Evolutionary conservation across 2,329 filamentous ascomycete species (phyloP).

Genomic region (Fonsecaea monophora): DNA sequence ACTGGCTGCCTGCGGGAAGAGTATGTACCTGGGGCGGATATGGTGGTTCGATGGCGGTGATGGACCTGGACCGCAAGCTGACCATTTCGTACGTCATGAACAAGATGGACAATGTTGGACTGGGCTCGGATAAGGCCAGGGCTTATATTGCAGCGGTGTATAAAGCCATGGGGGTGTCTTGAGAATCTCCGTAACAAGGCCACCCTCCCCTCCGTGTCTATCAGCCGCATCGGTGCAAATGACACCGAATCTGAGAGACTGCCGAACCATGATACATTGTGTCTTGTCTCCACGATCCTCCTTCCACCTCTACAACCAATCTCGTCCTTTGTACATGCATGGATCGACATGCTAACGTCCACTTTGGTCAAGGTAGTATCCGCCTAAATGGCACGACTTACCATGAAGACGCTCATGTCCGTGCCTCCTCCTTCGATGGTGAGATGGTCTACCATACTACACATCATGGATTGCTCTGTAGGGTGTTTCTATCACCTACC

Average conservation of each 20-base stretch:
- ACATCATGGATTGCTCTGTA: background rate
- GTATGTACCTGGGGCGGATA: conserved; percentile 39
- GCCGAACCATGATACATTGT: background rate
- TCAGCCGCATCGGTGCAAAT: background rate
- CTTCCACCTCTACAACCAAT: background rate
- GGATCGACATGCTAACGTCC: background rate
- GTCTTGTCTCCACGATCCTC: background rate
- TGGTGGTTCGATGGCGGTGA: conserved; percentile 36
- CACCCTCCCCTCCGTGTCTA: background rate
- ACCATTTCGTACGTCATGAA: conserved; percentile 39
- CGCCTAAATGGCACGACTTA: conserved; percentile 7
- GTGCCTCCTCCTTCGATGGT: background rate
- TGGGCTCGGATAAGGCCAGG: conserved; percentile 42
- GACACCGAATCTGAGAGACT: background rate
- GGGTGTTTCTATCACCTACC: too few relatives aligned
- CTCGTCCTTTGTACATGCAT: background rate
- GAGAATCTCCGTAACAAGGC: background rate
- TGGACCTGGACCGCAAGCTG: conserved; percentile 34
- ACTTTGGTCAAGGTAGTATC: conserved; percentile 2
- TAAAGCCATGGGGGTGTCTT: conserved; percentile 27
- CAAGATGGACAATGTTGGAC: conserved; percentile 30
- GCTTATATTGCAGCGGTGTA: conserved; percentile 46
- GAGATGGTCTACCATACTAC: too few relatives aligned
- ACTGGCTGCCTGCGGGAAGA: conserved; percentile 35
- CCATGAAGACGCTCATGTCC: conserved; percentile 4